Evolutionary conservation across 1,284 basidiomycete genomes (phyloP).

Genomic region (Tausonia pullulans): DNA sequence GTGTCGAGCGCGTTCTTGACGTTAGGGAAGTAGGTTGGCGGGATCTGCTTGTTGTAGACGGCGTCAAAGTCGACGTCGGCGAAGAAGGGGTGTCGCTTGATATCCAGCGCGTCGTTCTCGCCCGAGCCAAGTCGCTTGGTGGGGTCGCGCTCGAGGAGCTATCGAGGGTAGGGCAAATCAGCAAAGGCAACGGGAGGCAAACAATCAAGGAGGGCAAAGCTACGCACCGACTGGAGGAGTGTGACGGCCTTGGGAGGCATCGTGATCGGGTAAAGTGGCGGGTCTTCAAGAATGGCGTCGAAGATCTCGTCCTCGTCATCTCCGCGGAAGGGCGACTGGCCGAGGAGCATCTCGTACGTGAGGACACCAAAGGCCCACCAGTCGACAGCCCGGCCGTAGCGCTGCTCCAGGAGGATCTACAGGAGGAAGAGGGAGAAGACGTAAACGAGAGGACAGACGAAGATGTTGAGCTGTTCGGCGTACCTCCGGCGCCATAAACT

Average conservation of each 20-base stretch:
- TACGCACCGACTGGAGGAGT: constrained; percentile 73
- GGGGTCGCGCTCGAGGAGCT: constrained; percentile 93
- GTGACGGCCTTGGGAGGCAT: constrained; percentile 98
- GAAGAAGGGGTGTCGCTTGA: constrained; percentile 97
- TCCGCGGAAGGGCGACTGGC: constrained; percentile 97
- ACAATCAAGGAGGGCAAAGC: not conserved
- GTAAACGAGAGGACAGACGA: not conserved
- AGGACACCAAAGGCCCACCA: constrained; percentile 99
- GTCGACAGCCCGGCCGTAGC: constrained; percentile 95
- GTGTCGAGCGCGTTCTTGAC: constrained; percentile 49
- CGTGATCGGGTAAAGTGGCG: constrained; percentile 97
- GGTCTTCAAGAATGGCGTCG: constrained; percentile 96
- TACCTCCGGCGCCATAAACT: constrained; percentile 99
- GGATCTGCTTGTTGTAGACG: constrained; percentile 88
- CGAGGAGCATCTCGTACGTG: constrained; percentile 97
- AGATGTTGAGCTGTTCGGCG: constrained; percentile 19
- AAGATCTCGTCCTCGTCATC: constrained; percentile 99
- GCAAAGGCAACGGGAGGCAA: not conserved
- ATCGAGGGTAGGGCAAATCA: constrained; percentile 1
- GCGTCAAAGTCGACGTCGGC: constrained; percentile 96
- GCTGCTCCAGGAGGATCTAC: constrained; percentile 92
- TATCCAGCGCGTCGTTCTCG: constrained; percentile 88
- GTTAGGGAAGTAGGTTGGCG: constrained; percentile 92
- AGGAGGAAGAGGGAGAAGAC: not conserved
- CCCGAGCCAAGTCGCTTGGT: constrained; percentile 82